phyloP scores from a whole-genome alignment of 768 basidiomycete genomes.

The Termitomyces sp. region DNA sequence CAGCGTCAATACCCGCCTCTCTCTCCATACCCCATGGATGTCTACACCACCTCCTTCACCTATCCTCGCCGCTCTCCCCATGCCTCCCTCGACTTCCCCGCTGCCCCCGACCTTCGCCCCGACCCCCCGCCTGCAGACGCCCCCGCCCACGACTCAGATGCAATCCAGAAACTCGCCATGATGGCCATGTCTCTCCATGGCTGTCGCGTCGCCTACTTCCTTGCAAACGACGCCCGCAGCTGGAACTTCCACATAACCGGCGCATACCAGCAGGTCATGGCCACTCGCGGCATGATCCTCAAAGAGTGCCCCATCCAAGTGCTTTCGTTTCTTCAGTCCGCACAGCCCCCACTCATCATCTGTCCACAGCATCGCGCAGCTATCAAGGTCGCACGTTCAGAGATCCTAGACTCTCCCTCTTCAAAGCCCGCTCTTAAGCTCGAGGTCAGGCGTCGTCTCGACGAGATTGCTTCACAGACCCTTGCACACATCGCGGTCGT shows the following conservation, averaged over 20 bases:
- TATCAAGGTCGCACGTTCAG: constrained; percentile 89
- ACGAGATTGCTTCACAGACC: constrained; percentile 93
- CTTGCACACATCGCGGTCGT: constrained; percentile 91
- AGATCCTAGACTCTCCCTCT: constrained; percentile 84
- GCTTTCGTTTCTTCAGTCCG: constrained; percentile 20
- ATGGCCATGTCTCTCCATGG: constrained; percentile 79
- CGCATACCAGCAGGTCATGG: constrained; percentile 89
- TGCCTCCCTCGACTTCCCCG: constrained; percentile 62
- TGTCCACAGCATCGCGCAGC: constrained; percentile 67
- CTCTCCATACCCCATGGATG: constrained; percentile 70
- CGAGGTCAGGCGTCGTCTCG: constrained; percentile 80
- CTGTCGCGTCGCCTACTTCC: constrained; percentile 79
- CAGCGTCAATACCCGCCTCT: constrained; percentile 52
- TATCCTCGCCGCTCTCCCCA: constrained; percentile 81
- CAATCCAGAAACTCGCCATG: constrained; percentile 75
- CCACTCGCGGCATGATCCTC: constrained; percentile 82
- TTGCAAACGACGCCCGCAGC: constrained; percentile 65
- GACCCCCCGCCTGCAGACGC: constrained; percentile 36
- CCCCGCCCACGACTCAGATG: constrained; percentile 57
- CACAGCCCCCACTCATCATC: constrained; percentile 11
- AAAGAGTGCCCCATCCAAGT: constrained; percentile 89
- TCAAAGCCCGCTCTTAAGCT: constrained; percentile 78
- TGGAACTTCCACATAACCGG: constrained; percentile 94
- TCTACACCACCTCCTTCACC: constrained; percentile 93
- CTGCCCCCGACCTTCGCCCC: constrained; percentile 39